Base-by-base conservation (phyloP, 2,329 filamentous ascomycete genomes). In the Arthrobotrys megalospora region DNA sequence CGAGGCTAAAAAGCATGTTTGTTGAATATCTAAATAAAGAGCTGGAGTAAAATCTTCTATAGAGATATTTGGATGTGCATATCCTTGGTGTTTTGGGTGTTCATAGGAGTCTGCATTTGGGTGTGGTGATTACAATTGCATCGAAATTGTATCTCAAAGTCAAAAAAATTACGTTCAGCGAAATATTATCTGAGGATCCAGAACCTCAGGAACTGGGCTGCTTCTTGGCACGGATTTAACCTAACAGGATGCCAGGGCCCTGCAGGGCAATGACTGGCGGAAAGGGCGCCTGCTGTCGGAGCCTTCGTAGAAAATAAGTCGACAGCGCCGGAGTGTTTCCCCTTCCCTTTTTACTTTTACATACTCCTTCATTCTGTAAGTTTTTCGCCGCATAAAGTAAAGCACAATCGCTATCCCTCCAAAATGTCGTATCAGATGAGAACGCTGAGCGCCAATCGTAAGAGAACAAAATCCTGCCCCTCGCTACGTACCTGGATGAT, bases 11-110 rank as follows among this genome's bases (percentile, higher is more conserved):
- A 78, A 88, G 90, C 82, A 88, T 87, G 38, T 92, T 92, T 83
- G 89, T 91, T 36, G 87, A 87, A 21, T 92, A 91, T 84, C 84
- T 92, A 55, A 91, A 92, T 81, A 89, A 90, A 45, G 79, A 80
- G 45, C 60, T 80, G 36, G 70, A 76, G 62, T 76, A 66, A 60
- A 34, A 45, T 63, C 12, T n/a, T 19, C 3, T 10, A 60, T 28
- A 60, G 12, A 19, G 24, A 48, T 16, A 34, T 24, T 8, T 34
- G 16, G 2, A 63, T 63, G 66, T 52, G 66, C 53, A 43, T 38
- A 45, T 41, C 21, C 32, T 47, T 28, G 65, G 36, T 24, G 50
- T 36, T 55, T 58, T 53, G 45, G 34, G 28, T 7, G 24, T 43
- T 67, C 32, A 14, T 12, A 19, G 32, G 50, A 34, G 50, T 53